A percentile compares a stretch with the other conserved stretches of the same genome.
Conservation (phyloP, 1,139 yeast species). For the Candida gigantensis region DNA sequence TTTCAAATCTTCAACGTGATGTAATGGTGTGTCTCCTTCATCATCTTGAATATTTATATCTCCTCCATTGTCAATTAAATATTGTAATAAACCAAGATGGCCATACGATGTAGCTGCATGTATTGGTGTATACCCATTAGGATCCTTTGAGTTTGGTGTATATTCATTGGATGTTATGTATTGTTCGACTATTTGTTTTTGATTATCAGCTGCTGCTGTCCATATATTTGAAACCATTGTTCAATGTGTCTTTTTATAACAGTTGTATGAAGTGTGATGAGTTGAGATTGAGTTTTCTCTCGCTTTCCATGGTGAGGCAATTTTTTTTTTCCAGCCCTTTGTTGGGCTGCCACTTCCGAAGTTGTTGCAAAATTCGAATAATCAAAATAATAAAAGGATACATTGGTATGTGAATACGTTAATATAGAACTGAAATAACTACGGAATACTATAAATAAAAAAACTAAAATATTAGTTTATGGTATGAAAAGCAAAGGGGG, state of each 20-base stretch:
- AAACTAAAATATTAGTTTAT: too few relatives aligned
- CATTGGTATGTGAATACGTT: too few relatives aligned
- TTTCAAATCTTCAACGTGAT: constrained; percentile 74
- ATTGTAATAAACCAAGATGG: constrained; percentile 64
- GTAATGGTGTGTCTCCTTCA: constrained; percentile 96
- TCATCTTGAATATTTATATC: constrained; percentile 77
- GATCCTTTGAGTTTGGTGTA: constrained; percentile 75
- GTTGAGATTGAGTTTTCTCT: not conserved
- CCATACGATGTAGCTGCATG: constrained; percentile 98
- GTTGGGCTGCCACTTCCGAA: too few relatives aligned
- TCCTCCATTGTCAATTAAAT: constrained; percentile 65
- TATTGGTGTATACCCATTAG: constrained; percentile 92
- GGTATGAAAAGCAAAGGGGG: too few relatives aligned
- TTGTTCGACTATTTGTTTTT: constrained; percentile 56
- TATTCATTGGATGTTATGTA: constrained; percentile 52
- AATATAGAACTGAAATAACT: too few relatives aligned
- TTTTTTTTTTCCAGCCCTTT: too few relatives aligned
- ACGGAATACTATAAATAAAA: too few relatives aligned
- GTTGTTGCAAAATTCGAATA: too few relatives aligned
- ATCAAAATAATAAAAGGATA: too few relatives aligned
- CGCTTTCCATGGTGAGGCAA: not conserved
- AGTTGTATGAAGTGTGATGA: constrained; percentile 3
- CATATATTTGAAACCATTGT: constrained; percentile 69
- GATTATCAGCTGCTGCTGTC: constrained; percentile 93
- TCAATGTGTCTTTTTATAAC: not conserved